A percentile compares a stretch with the other conserved stretches of the same genome.
Evolutionary conservation across 2,329 filamentous ascomycete genomes (phyloP).

Genomic region (Apiospora kogelbergensis): DNA sequence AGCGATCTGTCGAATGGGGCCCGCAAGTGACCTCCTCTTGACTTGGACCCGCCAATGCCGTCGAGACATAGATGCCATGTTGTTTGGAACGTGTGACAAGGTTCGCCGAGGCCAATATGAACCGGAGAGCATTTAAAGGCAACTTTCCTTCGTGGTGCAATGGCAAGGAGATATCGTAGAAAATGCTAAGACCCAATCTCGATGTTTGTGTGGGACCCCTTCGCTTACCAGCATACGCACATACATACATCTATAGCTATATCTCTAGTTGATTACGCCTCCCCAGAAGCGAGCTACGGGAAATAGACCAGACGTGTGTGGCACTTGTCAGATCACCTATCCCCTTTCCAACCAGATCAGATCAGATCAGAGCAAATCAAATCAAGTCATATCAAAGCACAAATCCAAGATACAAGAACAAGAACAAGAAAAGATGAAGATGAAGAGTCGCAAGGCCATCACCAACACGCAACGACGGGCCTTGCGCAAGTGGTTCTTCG

Average conservation of each 20-base stretch:
- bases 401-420: neutral
- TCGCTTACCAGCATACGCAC: neutral
- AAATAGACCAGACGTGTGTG: neutral
- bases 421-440: neutral
- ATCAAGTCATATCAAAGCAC: no score
- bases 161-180: neutral
- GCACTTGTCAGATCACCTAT: neutral
- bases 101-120: neutral
- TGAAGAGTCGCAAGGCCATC: slow-evolving; percentile 16
- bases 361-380: no score
- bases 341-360: no score
- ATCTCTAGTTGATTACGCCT: neutral
- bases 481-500: slow-evolving; percentile 15
- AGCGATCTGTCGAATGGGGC: slow-evolving; percentile 1
- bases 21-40: neutral
- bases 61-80: neutral
- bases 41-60: neutral
- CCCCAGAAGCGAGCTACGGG: neutral
- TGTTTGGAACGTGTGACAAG: neutral
- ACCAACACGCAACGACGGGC: slow-evolving; percentile 15
- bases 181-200: neutral
- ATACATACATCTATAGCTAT: neutral
- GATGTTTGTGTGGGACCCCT: neutral
- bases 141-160: neutral
- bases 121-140: neutral